Evolutionary conservation across 805 yeast species (phyloP).

Genomic region (Yamadazyma ubonensis): DNA sequence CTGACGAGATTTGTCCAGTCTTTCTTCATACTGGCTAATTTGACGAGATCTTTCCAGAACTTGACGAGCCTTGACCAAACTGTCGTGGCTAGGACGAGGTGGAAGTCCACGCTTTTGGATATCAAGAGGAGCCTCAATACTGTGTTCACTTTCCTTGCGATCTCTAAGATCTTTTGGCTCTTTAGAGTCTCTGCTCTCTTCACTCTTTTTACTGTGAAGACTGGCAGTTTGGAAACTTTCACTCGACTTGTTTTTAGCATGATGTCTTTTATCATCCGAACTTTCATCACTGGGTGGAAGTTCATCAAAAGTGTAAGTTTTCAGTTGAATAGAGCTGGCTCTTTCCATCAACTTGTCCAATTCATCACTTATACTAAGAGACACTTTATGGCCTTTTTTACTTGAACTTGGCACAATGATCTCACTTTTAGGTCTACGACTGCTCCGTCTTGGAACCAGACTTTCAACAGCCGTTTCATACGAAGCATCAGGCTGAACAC

Average conservation of each 20-base stretch:
- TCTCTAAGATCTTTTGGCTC: not conserved
- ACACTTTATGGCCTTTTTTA: constrained; percentile 20
- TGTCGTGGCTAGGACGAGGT: constrained; percentile 27
- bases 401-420: constrained; percentile 12
- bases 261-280: constrained; percentile 9
- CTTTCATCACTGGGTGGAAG: constrained; percentile 12
- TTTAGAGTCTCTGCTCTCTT: not conserved
- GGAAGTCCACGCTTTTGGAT: constrained; percentile 16
- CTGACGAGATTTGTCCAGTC: not conserved
- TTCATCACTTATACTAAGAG: constrained; percentile 35
- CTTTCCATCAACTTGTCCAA: constrained; percentile 39
- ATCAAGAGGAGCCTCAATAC: not conserved
- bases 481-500: constrained; percentile 25
- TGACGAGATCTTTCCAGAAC: constrained; percentile 13
- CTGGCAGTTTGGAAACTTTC: constrained; percentile 12
- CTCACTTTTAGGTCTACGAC: constrained; percentile 36
- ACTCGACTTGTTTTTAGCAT: not conserved
- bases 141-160: not conserved
- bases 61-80: constrained; percentile 23
- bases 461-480: constrained; percentile 36
- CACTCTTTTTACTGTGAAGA: not conserved
- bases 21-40: constrained; percentile 11
- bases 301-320: constrained; percentile 14
- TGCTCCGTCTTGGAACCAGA: constrained; percentile 40
- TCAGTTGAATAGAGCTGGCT: constrained; percentile 24